Percentiles rank a stretch among this genome's conserved stretches.
These are phyloP conservation scores for Taxillus chinensis DNA, from an alignment of 164 flowering plant genomes.

Conservation along the genomic window DNA sequence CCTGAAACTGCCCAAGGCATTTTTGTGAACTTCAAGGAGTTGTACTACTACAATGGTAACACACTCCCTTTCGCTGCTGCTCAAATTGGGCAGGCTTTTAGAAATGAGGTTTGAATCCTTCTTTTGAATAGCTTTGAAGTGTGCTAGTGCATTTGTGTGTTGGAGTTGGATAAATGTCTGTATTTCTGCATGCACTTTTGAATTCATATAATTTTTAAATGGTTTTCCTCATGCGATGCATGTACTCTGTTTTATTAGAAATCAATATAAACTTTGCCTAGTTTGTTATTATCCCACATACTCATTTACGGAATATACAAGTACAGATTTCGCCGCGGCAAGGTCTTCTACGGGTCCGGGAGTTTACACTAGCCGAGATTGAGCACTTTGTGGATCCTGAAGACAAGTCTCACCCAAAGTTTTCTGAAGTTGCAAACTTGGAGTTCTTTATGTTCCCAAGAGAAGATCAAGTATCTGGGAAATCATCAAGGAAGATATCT, in stretches of 20 bases:
- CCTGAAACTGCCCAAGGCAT: conserved; percentile 99
- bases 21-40: conserved; percentile 87
- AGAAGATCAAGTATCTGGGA: conserved; percentile 68
- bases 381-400: conserved; percentile 98
- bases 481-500: conserved; percentile 42
- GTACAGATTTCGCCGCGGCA: conserved; percentile 95
- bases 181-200: no score
- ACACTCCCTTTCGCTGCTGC: conserved; percentile 99
- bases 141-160: background rate
- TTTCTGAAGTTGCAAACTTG: conserved; percentile 55
- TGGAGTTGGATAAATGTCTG: background rate
- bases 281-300: background rate
- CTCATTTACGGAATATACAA: conserved; percentile 7
- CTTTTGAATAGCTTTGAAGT: background rate
- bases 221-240: no score
- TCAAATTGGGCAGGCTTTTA: conserved; percentile 97
- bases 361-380: conserved; percentile 92
- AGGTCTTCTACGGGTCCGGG: conserved; percentile 95
- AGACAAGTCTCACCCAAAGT: conserved; percentile 88
- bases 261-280: no score
- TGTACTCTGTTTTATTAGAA: no score
- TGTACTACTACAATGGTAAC: conserved; percentile 93
- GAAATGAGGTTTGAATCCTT: conserved; percentile 68
- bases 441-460: conserved; percentile 97
- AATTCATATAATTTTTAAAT: no score